These are phyloP conservation scores for Margaritispora aquatica DNA, from an alignment of 495 filamentous ascomycete species.

Conservation along the genomic window DNA sequence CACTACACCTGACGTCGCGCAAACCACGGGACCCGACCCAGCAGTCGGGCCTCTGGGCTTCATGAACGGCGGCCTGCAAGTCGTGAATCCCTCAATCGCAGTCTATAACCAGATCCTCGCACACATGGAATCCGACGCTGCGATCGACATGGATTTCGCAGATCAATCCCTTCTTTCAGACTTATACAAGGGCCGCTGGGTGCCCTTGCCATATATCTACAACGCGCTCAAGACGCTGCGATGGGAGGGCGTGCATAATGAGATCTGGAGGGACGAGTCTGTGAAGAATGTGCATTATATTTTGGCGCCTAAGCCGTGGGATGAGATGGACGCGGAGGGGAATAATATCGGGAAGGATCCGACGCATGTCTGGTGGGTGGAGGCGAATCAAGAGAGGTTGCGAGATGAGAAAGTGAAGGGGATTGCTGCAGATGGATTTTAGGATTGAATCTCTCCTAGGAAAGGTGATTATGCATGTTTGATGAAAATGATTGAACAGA, in stretches of 20 bases:
- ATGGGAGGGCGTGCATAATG: slow-evolving; percentile 57
- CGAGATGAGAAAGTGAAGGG: slow-evolving; percentile 21
- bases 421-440: slow-evolving; percentile 22
- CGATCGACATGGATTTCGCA: slow-evolving; percentile 58
- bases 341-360: slow-evolving; percentile 37
- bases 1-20: slow-evolving; percentile 45
- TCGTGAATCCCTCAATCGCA: slow-evolving; percentile 55
- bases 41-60: slow-evolving; percentile 51
- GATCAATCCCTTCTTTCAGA: slow-evolving; percentile 70
- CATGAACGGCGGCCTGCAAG: slow-evolving; percentile 68
- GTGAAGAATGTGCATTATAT: slow-evolving; percentile 83
- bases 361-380: slow-evolving; percentile 63
- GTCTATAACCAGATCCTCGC: slow-evolving; percentile 51
- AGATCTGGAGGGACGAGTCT: slow-evolving; percentile 68
- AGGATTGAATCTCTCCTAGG: slow-evolving; percentile 1
- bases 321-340: slow-evolving; percentile 44
- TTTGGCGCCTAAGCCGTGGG: slow-evolving; percentile 77
- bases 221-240: slow-evolving; percentile 79
- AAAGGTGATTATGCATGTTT: background rate
- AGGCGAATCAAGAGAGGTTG: slow-evolving; percentile 45
- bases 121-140: slow-evolving; percentile 36
- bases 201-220: slow-evolving; percentile 68
- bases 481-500: background rate
- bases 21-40: slow-evolving; percentile 43
- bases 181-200: slow-evolving; percentile 62